Percentiles rank a stretch among this genome's conserved stretches.
These are phyloP conservation scores for Aspergillus calidoustus DNA, from an alignment of 2,329 filamentous ascomycete genomes.

Conservation along the genomic window DNA sequence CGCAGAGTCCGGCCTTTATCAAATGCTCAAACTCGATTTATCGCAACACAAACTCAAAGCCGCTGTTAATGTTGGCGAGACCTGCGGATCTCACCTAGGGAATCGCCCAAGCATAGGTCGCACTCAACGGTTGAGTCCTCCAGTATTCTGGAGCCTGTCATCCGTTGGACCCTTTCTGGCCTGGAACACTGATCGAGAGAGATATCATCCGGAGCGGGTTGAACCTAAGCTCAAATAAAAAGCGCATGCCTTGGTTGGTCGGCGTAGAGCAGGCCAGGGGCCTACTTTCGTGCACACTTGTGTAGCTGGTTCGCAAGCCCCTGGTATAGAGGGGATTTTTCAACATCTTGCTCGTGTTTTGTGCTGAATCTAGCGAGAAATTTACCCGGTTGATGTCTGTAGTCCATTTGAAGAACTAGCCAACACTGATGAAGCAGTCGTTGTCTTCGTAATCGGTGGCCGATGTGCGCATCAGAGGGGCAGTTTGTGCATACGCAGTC, in stretches of 20 bases:
- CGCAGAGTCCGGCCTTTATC: not conserved
- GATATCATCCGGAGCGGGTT: not conserved
- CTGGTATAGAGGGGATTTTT: not conserved
- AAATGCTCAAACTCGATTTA: not conserved
- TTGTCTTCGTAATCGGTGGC: not conserved
- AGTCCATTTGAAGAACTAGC: not conserved
- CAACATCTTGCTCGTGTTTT: not conserved
- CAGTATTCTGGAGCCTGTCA: not conserved
- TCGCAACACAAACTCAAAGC: not conserved
- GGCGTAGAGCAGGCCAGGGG: not conserved
- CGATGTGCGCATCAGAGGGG: not conserved
- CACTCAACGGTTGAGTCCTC: not conserved
- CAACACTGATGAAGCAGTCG: not conserved
- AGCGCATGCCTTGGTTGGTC: not conserved
- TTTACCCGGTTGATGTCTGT: not conserved
- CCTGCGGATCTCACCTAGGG: too few relatives aligned
- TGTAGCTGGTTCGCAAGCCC: not conserved
- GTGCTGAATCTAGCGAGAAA: not conserved
- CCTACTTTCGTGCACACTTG: not conserved
- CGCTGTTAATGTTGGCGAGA: not conserved
- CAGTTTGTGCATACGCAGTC: not conserved
- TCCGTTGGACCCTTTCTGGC: not conserved
- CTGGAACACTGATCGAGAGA: not conserved
- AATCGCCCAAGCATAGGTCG: too few relatives aligned
- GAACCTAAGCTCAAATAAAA: not conserved